Percentiles rank a stretch among this genome's conserved stretches.
Evolutionary conservation across 1,284 basidiomycete genomes (phyloP).

Genomic region (Ceratobasidium sp.): DNA sequence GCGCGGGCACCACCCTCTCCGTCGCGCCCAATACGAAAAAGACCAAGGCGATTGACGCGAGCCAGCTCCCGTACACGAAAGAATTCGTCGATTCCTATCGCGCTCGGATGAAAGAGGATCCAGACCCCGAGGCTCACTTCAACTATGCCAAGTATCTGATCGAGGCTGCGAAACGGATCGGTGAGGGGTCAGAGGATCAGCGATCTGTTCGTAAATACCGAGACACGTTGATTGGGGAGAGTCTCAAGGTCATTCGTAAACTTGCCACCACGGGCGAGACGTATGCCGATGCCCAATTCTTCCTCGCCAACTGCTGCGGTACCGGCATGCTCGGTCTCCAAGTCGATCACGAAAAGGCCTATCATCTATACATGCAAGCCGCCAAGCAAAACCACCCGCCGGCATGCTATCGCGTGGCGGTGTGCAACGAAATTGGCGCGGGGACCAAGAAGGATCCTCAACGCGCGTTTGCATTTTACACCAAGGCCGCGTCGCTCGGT

Average conservation of each 20-base stretch:
- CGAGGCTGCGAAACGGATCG: slow-evolving; percentile 96
- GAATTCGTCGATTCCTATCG: slow-evolving; percentile 98
- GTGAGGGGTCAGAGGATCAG: slow-evolving; percentile 74
- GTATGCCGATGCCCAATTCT: slow-evolving; percentile 98
- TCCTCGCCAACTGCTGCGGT: slow-evolving; percentile 96
- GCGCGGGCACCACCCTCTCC: slow-evolving; percentile 63
- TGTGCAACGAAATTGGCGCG: slow-evolving; percentile 99
- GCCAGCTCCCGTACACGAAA: slow-evolving; percentile 89
- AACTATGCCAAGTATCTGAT: slow-evolving; percentile 97
- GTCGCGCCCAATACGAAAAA: slow-evolving; percentile 68
- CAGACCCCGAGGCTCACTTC: slow-evolving; percentile 99
- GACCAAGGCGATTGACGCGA: slow-evolving; percentile 83
- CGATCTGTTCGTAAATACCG: slow-evolving; percentile 86
- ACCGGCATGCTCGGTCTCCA: slow-evolving; percentile 93
- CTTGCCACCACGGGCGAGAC: slow-evolving; percentile 89
- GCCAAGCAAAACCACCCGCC: slow-evolving; percentile 96
- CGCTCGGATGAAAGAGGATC: slow-evolving; percentile 94
- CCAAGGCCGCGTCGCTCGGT: slow-evolving; percentile 93
- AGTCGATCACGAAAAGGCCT: slow-evolving; percentile 97
- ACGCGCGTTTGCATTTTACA: slow-evolving; percentile 93
- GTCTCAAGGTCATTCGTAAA: slow-evolving; percentile 89
- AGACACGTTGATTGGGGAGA: slow-evolving; percentile 86
- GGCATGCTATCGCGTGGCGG: slow-evolving; percentile 95
- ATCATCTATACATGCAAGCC: slow-evolving; percentile 97
- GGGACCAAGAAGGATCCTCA: slow-evolving; percentile 91